phyloP scores from a whole-genome alignment of 2,329 filamentous ascomycete genomes.

The Fusarium sp. region DNA sequence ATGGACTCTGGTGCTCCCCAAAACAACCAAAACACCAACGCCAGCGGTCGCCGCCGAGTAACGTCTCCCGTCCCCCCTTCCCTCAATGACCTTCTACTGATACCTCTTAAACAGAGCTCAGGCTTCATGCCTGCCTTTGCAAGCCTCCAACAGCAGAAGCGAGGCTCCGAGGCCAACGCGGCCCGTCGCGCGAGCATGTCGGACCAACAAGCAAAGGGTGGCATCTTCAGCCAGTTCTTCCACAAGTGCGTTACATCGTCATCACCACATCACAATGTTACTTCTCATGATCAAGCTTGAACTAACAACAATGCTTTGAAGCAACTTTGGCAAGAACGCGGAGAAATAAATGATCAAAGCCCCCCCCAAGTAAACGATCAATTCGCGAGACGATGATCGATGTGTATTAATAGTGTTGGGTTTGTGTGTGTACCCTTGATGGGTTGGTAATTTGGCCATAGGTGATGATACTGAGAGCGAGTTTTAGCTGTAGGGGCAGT shows the following conservation, averaged over 20 bases:
- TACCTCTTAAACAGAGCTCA: slow-evolving; percentile 53
- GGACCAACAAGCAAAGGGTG: slow-evolving; percentile 63
- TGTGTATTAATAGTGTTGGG: slow-evolving; percentile 23
- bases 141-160: slow-evolving; percentile 64
- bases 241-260: slow-evolving; percentile 60
- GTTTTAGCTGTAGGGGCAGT: slow-evolving; percentile 23
- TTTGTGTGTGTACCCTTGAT: not conserved
- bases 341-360: slow-evolving; percentile 40
- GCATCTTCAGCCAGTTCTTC: slow-evolving; percentile 68
- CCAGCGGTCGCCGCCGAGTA: slow-evolving; percentile 49
- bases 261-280: not conserved
- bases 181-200: slow-evolving; percentile 67
- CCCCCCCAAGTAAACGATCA: not conserved
- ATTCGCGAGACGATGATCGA: not conserved
- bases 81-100: slow-evolving; percentile 6
- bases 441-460: slow-evolving; percentile 8
- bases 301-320: slow-evolving; percentile 23
- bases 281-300: not conserved
- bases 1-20: slow-evolving; percentile 49
- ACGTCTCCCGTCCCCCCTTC: not conserved
- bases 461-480: slow-evolving; percentile 23
- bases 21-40: slow-evolving; percentile 27
- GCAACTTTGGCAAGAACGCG: slow-evolving; percentile 52
- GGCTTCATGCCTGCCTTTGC: slow-evolving; percentile 63
- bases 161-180: slow-evolving; percentile 56